Conservation (phyloP, 768 basidiomycete species). For the Lenzites betulinus region DNA sequence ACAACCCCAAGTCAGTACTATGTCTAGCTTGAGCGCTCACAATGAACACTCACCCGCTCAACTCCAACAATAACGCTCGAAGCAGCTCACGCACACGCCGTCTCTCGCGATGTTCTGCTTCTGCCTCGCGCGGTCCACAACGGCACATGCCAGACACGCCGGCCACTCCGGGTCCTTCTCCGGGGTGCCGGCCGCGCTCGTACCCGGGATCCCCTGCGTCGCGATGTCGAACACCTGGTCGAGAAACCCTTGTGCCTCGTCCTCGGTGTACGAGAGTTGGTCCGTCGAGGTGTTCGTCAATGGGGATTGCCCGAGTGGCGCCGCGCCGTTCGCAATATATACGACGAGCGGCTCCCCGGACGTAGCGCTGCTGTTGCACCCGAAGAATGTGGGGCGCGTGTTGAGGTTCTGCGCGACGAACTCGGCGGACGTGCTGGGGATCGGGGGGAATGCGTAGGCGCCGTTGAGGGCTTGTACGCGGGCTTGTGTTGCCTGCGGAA, state of each 20-base stretch:
- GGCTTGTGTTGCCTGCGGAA: slow-evolving; percentile 50
- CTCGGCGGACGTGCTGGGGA: slow-evolving; percentile 50
- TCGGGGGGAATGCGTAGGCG: slow-evolving; percentile 54
- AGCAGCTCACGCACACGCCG: slow-evolving; percentile 30
- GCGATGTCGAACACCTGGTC: slow-evolving; percentile 45
- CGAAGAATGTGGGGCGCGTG: slow-evolving; percentile 75
- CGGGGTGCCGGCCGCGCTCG: slow-evolving; percentile 18
- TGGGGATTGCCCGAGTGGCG: slow-evolving; percentile 40
- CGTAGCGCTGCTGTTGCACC: slow-evolving; percentile 54
- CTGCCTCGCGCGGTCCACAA: slow-evolving; percentile 44
- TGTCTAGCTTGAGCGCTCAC: too few species aligned
- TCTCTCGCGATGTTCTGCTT: slow-evolving; percentile 18
- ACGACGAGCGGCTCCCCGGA: slow-evolving; percentile 50
- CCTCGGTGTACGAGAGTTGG: slow-evolving; percentile 39
- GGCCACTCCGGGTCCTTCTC: slow-evolving; percentile 53
- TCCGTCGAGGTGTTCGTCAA: slow-evolving; percentile 46
- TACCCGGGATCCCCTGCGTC: slow-evolving; percentile 46
- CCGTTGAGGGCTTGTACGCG: slow-evolving; percentile 38
- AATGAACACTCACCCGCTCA: slow-evolving; percentile 13
- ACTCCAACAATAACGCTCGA: slow-evolving; percentile 36
- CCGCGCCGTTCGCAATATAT: slow-evolving; percentile 58
- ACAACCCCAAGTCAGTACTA: too few species aligned
- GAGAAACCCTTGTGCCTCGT: slow-evolving; percentile 46
- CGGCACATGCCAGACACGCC: slow-evolving; percentile 71
- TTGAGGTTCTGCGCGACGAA: slow-evolving; percentile 66